These are phyloP conservation scores for Berberis thunbergii DNA, from an alignment of 164 flowering plant genomes.

Conservation along the genomic window DNA sequence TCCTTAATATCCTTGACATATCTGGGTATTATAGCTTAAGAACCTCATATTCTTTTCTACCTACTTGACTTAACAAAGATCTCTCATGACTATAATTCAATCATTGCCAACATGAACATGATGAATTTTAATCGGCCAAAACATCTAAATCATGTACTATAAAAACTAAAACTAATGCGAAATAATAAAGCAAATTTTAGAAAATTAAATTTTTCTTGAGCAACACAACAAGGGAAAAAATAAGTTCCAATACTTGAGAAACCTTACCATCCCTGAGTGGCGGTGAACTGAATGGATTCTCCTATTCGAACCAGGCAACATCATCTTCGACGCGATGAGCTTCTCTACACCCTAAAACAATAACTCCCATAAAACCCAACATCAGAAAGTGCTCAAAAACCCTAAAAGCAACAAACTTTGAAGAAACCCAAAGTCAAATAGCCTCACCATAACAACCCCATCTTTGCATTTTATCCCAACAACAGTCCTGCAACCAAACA, in stretches of 20 bases:
- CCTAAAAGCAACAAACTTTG: not conserved
- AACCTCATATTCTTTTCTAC: too few species aligned
- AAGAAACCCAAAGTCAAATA: not conserved
- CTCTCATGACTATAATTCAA: too few species aligned
- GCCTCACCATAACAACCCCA: constrained; percentile 61
- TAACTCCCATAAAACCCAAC: constrained; percentile 3
- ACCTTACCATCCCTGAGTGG: constrained; percentile 88
- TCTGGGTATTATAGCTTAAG: too few species aligned
- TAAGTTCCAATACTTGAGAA: not conserved
- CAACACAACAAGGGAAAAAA: not conserved
- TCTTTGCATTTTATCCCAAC: constrained; percentile 86
- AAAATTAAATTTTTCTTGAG: not conserved
- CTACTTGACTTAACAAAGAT: too few species aligned
- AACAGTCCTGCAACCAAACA: constrained; percentile 50
- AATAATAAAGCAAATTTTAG: not conserved
- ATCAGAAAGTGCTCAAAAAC: constrained; percentile 1
- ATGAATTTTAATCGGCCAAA: not conserved
- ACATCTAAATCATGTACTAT: not conserved
- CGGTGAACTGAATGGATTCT: constrained; percentile 92
- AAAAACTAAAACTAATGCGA: not conserved
- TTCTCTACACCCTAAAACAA: constrained; percentile 80
- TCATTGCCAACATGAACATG: too few species aligned
- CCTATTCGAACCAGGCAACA: constrained; percentile 91
- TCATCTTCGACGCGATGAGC: constrained; percentile 90
- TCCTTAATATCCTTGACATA: too few species aligned